phyloP scores from a whole-genome alignment of 495 filamentous ascomycete genomes.

The Penicillium cataractarum region DNA sequence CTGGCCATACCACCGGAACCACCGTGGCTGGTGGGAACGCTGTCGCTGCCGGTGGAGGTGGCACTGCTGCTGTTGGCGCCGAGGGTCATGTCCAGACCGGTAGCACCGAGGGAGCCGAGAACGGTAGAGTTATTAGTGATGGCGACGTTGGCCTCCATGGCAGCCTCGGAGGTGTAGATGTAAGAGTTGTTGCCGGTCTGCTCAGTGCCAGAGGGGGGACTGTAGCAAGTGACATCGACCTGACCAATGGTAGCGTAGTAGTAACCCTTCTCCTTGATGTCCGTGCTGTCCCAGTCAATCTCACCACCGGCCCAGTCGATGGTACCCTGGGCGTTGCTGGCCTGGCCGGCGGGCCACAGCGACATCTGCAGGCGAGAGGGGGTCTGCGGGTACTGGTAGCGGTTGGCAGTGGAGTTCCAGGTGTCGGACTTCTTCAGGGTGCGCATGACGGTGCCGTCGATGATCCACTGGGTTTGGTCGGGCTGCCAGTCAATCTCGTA shows the following conservation, averaged over 20 bases:
- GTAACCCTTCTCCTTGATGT: slow-evolving; percentile 83
- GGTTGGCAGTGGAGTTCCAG: slow-evolving; percentile 80
- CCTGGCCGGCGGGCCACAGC: slow-evolving; percentile 89
- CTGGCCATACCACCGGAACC: slow-evolving; percentile 10
- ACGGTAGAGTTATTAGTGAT: slow-evolving; percentile 75
- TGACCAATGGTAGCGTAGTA: slow-evolving; percentile 84
- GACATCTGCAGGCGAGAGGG: slow-evolving; percentile 93
- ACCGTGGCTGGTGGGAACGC: slow-evolving; percentile 41
- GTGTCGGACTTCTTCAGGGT: slow-evolving; percentile 74
- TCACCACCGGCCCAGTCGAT: slow-evolving; percentile 88
- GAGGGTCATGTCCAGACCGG: slow-evolving; percentile 70
- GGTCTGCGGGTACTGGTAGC: slow-evolving; percentile 89
- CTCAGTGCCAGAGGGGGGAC: slow-evolving; percentile 66
- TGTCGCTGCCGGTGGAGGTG: slow-evolving; percentile 32
- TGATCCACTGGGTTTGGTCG: slow-evolving; percentile 79
- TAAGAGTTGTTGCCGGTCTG: slow-evolving; percentile 68
- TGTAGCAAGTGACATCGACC: slow-evolving; percentile 82
- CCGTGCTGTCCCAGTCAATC: slow-evolving; percentile 82
- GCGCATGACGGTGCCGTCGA: slow-evolving; percentile 79
- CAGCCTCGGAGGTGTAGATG: slow-evolving; percentile 66
- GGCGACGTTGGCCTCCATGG: slow-evolving; percentile 73
- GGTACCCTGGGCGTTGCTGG: slow-evolving; percentile 80
- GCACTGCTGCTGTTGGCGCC: slow-evolving; percentile 29
- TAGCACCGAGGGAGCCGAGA: slow-evolving; percentile 77
- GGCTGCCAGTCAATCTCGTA: slow-evolving; percentile 95